These are phyloP conservation scores for Monilinia aucupariae DNA, from an alignment of 2,329 filamentous ascomycete species.

Conservation along the genomic window DNA sequence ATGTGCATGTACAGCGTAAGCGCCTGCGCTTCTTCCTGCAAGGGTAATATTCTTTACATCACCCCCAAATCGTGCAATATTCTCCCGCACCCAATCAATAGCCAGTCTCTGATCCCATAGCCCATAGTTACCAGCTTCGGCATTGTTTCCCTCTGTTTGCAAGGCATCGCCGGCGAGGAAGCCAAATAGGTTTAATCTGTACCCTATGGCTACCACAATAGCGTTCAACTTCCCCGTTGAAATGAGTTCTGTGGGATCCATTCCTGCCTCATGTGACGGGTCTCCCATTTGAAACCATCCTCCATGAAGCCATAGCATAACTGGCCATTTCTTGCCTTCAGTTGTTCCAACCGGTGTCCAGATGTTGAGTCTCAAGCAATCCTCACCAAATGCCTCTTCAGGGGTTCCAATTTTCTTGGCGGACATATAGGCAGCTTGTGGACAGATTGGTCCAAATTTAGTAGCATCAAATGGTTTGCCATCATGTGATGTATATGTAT, in stretches of 20 bases:
- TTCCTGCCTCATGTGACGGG: slow-evolving; percentile 39
- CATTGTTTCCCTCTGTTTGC: slow-evolving; percentile 42
- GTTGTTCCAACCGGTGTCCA: slow-evolving; percentile 39
- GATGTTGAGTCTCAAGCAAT: slow-evolving; percentile 46
- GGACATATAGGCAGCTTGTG: slow-evolving; percentile 33
- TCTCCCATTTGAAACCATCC: slow-evolving; percentile 46
- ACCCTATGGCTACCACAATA: slow-evolving; percentile 16
- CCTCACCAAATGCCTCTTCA: slow-evolving; percentile 39
- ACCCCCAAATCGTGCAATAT: slow-evolving; percentile 54
- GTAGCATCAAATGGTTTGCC: slow-evolving; percentile 37
- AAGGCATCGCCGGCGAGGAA: slow-evolving; percentile 31
- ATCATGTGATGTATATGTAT: slow-evolving; percentile 31
- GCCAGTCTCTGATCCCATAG: slow-evolving; percentile 54
- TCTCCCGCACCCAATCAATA: slow-evolving; percentile 53
- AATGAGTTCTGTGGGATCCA: slow-evolving; percentile 43
- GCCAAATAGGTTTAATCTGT: slow-evolving; percentile 35
- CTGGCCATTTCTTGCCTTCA: slow-evolving; percentile 12
- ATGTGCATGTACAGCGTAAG: slow-evolving; percentile 43
- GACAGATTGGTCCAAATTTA: slow-evolving; percentile 38
- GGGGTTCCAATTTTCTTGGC: slow-evolving; percentile 26
- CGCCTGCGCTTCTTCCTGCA: slow-evolving; percentile 50
- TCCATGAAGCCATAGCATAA: slow-evolving; percentile 40
- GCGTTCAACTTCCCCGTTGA: slow-evolving; percentile 23
- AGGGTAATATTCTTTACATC: slow-evolving; percentile 48
- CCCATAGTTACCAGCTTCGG: slow-evolving; percentile 39